A percentile compares a stretch with the other conserved stretches of the same genome.
These are phyloP conservation scores for Xenoacremonium recifei DNA, from an alignment of 2,329 filamentous ascomycete species.

Conservation along the genomic window DNA sequence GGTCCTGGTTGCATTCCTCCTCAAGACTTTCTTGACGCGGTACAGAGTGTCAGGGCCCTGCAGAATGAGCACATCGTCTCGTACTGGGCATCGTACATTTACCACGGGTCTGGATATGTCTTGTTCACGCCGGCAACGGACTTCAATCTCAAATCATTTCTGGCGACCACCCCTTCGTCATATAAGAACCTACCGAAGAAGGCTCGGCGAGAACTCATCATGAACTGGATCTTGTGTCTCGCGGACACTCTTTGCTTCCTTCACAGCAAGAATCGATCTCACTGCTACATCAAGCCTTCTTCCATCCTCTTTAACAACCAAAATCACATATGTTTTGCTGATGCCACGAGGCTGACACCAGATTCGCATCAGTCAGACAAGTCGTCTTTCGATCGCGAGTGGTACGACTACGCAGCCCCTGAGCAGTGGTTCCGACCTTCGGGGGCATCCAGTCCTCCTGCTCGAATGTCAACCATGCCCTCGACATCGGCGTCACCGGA, in stretches of 20 bases:
- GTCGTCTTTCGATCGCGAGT: conserved; percentile 61
- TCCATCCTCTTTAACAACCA: conserved; percentile 65
- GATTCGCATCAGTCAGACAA: conserved; percentile 43
- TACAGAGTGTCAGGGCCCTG: conserved; percentile 57
- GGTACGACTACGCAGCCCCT: conserved; percentile 71
- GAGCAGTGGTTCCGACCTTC: conserved; percentile 56
- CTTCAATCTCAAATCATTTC: conserved; percentile 64
- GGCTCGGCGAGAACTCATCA: conserved; percentile 56
- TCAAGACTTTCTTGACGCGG: conserved; percentile 59
- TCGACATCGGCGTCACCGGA: conserved; percentile 33
- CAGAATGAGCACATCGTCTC: conserved; percentile 69
- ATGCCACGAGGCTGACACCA: conserved; percentile 51
- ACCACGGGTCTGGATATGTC: conserved; percentile 61
- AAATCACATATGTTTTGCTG: conserved; percentile 66
- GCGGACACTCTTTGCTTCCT: conserved; percentile 66
- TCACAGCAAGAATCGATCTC: conserved; percentile 62
- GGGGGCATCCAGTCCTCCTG: conserved; percentile 34
- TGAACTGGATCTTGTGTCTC: conserved; percentile 76
- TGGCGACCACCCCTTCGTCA: conserved; percentile 60
- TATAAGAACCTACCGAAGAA: conserved; percentile 62
- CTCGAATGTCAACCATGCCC: conserved; percentile 29
- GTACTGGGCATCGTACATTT: conserved; percentile 68
- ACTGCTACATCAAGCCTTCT: conserved; percentile 69
- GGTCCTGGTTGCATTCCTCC: conserved; percentile 41
- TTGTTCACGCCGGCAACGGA: conserved; percentile 67